Conservation (phyloP, 176 grass and related monocot species). For the Hsuehochloa calcarea region DNA sequence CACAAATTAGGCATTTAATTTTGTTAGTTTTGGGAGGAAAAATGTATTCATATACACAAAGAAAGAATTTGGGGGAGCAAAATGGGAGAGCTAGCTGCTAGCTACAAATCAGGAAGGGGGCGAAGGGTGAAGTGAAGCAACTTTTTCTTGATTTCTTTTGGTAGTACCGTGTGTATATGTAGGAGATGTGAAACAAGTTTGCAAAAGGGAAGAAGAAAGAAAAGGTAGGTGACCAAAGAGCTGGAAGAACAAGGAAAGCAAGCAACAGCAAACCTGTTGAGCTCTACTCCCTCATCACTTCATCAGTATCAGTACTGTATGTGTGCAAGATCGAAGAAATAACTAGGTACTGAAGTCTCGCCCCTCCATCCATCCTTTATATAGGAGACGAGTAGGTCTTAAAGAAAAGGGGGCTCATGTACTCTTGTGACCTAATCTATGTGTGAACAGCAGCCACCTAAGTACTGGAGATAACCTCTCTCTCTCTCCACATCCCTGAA, state of each 20-base stretch:
- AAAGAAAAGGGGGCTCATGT: constrained; percentile 20
- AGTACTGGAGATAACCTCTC: not conserved
- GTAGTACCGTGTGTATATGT: not conserved
- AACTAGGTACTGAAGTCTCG: not conserved
- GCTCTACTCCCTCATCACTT: not conserved
- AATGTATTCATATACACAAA: not conserved
- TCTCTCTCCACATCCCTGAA: not conserved
- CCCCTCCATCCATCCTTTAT: constrained; percentile 15
- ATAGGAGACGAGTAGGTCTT: constrained; percentile 20
- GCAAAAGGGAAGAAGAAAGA: not conserved
- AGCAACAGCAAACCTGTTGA: constrained; percentile 39
- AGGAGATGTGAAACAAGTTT: constrained; percentile 43
- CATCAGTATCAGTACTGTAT: not conserved
- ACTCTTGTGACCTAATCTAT: constrained; percentile 52
- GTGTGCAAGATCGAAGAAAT: constrained; percentile 33
- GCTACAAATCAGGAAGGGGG: not conserved
- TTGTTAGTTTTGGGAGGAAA: not conserved
- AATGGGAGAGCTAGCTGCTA: not conserved
- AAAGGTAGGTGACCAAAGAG: constrained; percentile 17
- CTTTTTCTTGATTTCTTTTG: constrained; percentile 4
- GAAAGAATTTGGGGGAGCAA: not conserved
- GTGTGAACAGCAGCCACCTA: constrained; percentile 50
- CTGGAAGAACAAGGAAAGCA: constrained; percentile 17
- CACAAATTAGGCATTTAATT: not conserved
- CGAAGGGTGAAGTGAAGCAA: not conserved